Conservation (phyloP, 106 monocot genomes). For the Ottelia alismoides region DNA sequence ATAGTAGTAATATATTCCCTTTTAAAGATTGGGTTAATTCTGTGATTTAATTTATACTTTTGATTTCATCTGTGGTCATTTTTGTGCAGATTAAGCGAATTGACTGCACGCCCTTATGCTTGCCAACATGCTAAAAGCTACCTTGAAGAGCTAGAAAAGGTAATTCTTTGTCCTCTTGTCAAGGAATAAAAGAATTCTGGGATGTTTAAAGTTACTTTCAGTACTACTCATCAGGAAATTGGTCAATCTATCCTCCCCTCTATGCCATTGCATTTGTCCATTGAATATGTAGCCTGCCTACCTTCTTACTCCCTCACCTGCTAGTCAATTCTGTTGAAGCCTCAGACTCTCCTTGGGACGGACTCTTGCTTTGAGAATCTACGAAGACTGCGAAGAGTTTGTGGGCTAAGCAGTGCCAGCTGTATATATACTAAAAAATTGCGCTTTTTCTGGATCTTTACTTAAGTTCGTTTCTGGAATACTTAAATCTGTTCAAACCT, state of each 20-base stretch:
- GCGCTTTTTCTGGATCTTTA: too few relatives aligned
- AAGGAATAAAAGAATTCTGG: not conserved
- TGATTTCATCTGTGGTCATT: not conserved
- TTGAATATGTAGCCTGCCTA: not conserved
- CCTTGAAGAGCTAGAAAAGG: slow-evolving; percentile 60
- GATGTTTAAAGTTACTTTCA: not conserved
- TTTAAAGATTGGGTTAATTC: not conserved
- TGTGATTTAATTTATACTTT: not conserved
- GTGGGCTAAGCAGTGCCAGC: too few relatives aligned
- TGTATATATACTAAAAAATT: too few relatives aligned
- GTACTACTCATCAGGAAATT: too few relatives aligned
- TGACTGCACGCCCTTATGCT: slow-evolving; percentile 64
- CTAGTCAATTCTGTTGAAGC: not conserved
- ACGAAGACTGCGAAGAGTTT: too few relatives aligned
- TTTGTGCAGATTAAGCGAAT: slow-evolving; percentile 57
- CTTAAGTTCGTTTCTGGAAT: too few relatives aligned
- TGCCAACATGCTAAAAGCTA: slow-evolving; percentile 62
- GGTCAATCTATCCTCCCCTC: too few relatives aligned
- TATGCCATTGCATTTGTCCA: too few relatives aligned
- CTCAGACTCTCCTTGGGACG: not conserved
- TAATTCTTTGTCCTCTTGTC: slow-evolving; percentile 8
- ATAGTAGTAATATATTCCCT: too few relatives aligned
- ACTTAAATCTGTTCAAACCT: too few relatives aligned
- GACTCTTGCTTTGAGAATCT: too few relatives aligned
- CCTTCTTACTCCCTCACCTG: not conserved